Evolutionary conservation across 83 land plant species (phyloP).

Genomic region (Picea mariana): DNA sequence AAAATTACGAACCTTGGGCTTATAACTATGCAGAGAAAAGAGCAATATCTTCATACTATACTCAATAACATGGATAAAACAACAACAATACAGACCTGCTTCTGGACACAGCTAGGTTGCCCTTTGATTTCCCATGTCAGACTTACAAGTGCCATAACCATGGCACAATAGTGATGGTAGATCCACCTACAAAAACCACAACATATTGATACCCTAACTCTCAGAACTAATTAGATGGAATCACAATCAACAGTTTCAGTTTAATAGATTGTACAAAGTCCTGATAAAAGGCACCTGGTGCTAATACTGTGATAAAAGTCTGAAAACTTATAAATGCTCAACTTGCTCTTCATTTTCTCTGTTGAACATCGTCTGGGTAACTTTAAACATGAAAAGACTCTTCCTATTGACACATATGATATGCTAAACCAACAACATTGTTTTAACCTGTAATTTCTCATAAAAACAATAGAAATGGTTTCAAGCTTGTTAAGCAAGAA

Average conservation of each 20-base stretch:
- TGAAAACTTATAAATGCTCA: neutral
- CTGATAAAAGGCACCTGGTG: neutral
- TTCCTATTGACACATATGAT: no score
- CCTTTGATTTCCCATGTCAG: constrained; percentile 98
- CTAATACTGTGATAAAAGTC: neutral
- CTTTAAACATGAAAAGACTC: no score
- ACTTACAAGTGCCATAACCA: constrained; percentile 92
- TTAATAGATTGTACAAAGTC: neutral
- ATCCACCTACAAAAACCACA: constrained; percentile 78
- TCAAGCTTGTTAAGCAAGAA: no score
- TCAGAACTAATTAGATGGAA: neutral
- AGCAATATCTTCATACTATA: neutral
- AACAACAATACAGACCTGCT: constrained; percentile 63
- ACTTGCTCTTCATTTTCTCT: neutral
- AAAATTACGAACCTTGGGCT: neutral
- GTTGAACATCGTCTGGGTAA: no score
- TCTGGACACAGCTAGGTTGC: constrained; percentile 69
- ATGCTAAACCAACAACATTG: no score
- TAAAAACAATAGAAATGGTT: no score
- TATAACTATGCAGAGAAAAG: neutral
- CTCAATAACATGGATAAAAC: neutral
- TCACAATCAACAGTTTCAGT: constrained; percentile 1
- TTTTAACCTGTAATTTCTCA: no score
- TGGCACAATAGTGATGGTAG: constrained; percentile 97
- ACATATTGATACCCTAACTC: neutral